Evolutionary conservation across 495 filamentous ascomycete species (phyloP).

Genomic region (Daldinia concentrica): DNA sequence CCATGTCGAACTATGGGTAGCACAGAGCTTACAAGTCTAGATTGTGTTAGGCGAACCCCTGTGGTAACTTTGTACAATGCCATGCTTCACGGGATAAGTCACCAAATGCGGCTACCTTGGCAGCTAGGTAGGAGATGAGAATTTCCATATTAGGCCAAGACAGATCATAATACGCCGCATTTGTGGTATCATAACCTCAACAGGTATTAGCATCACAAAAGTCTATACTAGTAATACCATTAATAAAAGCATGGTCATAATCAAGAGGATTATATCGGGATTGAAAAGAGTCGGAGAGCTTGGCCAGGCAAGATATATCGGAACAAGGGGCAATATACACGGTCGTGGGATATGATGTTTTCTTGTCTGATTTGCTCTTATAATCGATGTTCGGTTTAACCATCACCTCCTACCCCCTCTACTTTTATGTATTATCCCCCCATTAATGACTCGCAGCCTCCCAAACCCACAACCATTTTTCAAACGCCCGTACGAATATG

Average conservation of each 20-base stretch:
- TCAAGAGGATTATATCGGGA: neutral
- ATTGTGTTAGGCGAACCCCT: neutral
- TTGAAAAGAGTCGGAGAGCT: constrained; percentile 10
- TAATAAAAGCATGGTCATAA: neutral
- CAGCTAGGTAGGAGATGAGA: neutral
- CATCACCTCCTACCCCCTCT: constrained; percentile 7
- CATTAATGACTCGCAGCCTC: constrained; percentile 19
- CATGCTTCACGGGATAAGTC: neutral
- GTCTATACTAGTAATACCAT: neutral
- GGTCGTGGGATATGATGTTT: constrained; percentile 28
- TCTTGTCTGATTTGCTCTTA: constrained; percentile 34
- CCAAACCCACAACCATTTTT: constrained; percentile 20
- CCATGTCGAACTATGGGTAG: no score
- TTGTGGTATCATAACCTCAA: neutral
- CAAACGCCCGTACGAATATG: constrained; percentile 19
- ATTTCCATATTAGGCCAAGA: neutral
- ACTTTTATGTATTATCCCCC: constrained; percentile 21
- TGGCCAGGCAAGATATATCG: constrained; percentile 1
- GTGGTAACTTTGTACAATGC: neutral
- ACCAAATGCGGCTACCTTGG: neutral
- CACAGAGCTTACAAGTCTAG: neutral
- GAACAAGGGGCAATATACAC: constrained; percentile 7
- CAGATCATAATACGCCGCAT: constrained; percentile 2
- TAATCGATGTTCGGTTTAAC: constrained; percentile 19
- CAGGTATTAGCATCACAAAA: neutral